Conservation (phyloP, 352 stramenopile genomes). For the Phytophthora parvispora region DNA sequence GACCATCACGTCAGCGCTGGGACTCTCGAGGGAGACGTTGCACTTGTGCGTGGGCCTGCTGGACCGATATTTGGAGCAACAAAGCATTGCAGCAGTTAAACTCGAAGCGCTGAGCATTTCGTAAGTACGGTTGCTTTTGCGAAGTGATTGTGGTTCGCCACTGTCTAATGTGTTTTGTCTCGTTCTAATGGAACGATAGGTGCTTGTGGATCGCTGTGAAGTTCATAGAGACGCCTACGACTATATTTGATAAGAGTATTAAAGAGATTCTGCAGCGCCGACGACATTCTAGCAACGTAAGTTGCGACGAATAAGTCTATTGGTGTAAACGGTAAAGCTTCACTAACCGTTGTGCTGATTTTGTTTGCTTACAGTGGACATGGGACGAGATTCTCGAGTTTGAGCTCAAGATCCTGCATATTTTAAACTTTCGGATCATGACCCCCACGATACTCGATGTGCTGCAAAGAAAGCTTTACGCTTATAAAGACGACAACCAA, state of each 20-base stretch:
- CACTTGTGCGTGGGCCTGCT: conserved; percentile 68
- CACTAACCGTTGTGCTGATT: conserved; percentile 5
- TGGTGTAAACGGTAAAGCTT: too few species aligned
- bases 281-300: conserved; percentile 70
- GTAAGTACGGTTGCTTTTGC: conserved; percentile 31
- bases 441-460: conserved; percentile 50
- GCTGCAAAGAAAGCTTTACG: conserved; percentile 57
- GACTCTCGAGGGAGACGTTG: conserved; percentile 66
- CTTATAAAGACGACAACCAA: conserved; percentile 14
- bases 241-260: conserved; percentile 65
- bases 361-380: conserved; percentile 53
- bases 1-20: conserved; percentile 72
- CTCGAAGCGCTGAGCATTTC: conserved; percentile 73
- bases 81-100: conserved; percentile 25
- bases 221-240: conserved; percentile 72
- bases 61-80: conserved; percentile 54
- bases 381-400: conserved; percentile 69
- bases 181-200: conserved; percentile 20
- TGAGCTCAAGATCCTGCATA: conserved; percentile 53
- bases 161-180: not conserved
- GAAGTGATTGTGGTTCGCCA: not conserved
- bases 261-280: conserved; percentile 72
- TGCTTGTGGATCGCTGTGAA: conserved; percentile 83
- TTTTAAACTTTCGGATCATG: conserved; percentile 70
- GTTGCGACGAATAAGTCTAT: conserved; percentile 14